These are phyloP conservation scores for Agroathelia rolfsii DNA, from an alignment of 1,284 basidiomycete species.

Conservation along the genomic window DNA sequence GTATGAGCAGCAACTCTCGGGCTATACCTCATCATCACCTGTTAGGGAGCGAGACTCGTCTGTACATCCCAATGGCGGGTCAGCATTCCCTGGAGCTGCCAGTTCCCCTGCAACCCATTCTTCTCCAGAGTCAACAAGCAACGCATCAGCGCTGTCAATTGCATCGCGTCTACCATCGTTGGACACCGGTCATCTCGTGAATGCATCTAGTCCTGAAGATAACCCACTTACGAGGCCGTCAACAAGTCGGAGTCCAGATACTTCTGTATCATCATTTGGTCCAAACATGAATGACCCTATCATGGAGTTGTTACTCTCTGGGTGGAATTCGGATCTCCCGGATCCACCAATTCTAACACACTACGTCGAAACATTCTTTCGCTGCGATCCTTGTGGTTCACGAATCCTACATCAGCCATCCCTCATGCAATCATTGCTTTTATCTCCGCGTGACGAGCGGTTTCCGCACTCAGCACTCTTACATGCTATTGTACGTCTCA, in stretches of 20 bases:
- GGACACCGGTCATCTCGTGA: too few species aligned
- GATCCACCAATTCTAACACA: constrained; percentile 61
- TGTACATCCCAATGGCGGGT: not conserved
- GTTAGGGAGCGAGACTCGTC: constrained; percentile 5
- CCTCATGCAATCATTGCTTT: constrained; percentile 65
- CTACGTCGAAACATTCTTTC: constrained; percentile 73
- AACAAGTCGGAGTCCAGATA: too few species aligned
- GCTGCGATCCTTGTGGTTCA: constrained; percentile 74
- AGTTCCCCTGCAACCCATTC: too few species aligned
- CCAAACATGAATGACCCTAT: constrained; percentile 45
- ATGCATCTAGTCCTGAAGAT: too few species aligned
- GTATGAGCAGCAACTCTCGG: constrained; percentile 38
- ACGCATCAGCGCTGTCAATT: too few species aligned
- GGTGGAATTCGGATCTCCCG: constrained; percentile 76
- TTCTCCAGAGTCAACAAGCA: too few species aligned
- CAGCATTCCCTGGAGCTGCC: constrained; percentile 1
- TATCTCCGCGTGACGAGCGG: constrained; percentile 63
- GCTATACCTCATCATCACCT: constrained; percentile 32
- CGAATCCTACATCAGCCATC: constrained; percentile 68
- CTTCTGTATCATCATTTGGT: too few species aligned
- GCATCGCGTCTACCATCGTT: too few species aligned
- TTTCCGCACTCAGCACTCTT: constrained; percentile 78
- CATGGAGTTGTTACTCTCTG: constrained; percentile 56
- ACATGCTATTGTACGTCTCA: constrained; percentile 58
- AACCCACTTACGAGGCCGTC: too few species aligned